A percentile compares a stretch with the other conserved stretches of the same genome.
Conservation (phyloP, 768 basidiomycete species). For the Rhodosporidiobolus odoratus region DNA sequence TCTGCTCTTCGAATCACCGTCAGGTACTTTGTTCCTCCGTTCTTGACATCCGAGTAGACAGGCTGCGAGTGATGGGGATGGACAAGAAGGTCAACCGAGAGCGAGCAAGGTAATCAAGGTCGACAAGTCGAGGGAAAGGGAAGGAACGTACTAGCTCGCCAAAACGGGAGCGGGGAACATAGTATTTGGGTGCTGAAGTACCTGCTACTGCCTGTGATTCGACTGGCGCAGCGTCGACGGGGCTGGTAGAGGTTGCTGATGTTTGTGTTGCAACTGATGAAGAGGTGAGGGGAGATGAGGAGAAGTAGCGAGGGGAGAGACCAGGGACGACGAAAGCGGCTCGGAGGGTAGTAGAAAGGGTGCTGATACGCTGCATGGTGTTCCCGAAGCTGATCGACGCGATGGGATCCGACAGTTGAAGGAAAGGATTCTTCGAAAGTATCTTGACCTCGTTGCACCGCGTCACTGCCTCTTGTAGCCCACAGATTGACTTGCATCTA, state of each 20-base stretch:
- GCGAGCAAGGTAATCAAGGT: not conserved
- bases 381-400: no score
- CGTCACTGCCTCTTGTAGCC: no score
- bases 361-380: not conserved
- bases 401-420: no score
- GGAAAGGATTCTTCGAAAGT: no score
- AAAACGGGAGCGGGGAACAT: conserved; percentile 10
- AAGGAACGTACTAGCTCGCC: conserved; percentile 12
- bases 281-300: not conserved
- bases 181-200: not conserved
- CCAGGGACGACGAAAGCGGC: not conserved
- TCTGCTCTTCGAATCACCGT: conserved; percentile 17
- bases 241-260: not conserved
- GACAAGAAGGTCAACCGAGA: no score
- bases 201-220: no score
- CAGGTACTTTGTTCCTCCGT: conserved; percentile 1
- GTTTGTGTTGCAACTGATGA: not conserved
- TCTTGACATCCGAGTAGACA: conserved; percentile 16
- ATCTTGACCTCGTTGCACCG: no score
- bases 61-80: not conserved
- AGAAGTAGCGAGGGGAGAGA: not conserved
- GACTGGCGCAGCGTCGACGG: not conserved
- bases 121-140: not conserved
- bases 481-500: no score
- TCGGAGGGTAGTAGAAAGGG: not conserved